Evolutionary conservation across 2,329 filamentous ascomycete species (phyloP).

Genomic region (Myriosclerotinia duriaeana): DNA sequence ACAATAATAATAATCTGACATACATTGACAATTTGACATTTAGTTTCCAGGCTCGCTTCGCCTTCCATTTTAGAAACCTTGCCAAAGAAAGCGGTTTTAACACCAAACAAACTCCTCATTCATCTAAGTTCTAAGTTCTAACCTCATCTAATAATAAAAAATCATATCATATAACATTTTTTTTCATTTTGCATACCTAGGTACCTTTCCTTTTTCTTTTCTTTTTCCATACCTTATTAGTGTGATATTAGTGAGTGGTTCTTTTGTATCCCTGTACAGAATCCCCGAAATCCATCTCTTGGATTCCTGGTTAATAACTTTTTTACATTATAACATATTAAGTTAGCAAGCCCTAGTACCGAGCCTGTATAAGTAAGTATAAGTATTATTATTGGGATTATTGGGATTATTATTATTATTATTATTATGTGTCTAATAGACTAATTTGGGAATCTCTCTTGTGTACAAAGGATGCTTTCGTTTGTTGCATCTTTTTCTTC

Average conservation of each 20-base stretch:
- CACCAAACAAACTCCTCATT: neutral
- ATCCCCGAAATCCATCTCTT: constrained; percentile 2
- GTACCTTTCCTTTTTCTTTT: too few relatives aligned
- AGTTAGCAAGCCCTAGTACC: too few relatives aligned
- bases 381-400: too few relatives aligned
- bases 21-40: too few relatives aligned
- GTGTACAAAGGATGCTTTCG: neutral
- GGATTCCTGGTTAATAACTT: too few relatives aligned
- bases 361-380: too few relatives aligned
- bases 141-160: neutral
- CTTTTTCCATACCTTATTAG: too few relatives aligned
- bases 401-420: too few relatives aligned
- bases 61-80: neutral
- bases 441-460: constrained; percentile 12
- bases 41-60: neutral
- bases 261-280: constrained; percentile 5
- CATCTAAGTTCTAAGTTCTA: neutral
- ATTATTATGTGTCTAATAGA: neutral
- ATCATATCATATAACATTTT: neutral
- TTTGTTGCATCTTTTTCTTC: constrained; percentile 4
- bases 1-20: too few relatives aligned
- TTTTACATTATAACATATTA: too few relatives aligned
- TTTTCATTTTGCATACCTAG: too few relatives aligned
- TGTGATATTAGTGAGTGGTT: neutral
- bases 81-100: neutral